Evolutionary conservation across 2,329 filamentous ascomycete genomes (phyloP), one percentile per base, ranked within the genome.

Genomic region (Colletotrichum sp.): DNA sequence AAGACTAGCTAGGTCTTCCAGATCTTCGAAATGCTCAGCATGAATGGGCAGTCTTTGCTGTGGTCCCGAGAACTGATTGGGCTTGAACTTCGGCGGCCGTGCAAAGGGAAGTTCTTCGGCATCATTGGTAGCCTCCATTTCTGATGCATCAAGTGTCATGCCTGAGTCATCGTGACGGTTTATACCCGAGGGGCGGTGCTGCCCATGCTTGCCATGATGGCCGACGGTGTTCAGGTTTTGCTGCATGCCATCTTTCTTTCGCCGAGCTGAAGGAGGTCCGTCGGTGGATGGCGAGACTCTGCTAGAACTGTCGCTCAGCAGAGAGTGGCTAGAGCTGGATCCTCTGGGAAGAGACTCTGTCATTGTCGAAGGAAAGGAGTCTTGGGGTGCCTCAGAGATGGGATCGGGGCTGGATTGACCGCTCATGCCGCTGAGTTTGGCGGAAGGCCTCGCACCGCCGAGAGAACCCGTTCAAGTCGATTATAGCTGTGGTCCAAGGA

Each of bases 11-110:
- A 57, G 21, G 24, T 7, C n/a, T 21, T 30, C 16, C 15, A 44
- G n/a, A 18, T 15, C 16, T 26, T 44, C 52, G 16, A 30, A 13
- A n/a, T 26, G 64, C 9, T 63, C 28, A 39, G 60, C 59, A 7
- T 65, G 49, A 15, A 77, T 57, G 5, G 36, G 55, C 2, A n/a
- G 65, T 10, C 55, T 52, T 30, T 52, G 12, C 18, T 68, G 69
- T 10, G 36, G 36, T 4, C 76, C 76, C 34, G 66, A 72, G n/a
- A 77, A 77, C 10, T 77, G 76, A 16, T 71, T 49, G 10, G 59
- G 65, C 21, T 34, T 59, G 32, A 57, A 66, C 7, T 69, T 66
- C 12, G 64, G 76, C 32, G 63, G 64, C 6, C 64, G 69, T 21
- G 52, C 63, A 36, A 75, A 72, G 24, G 63, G 49, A 5, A n/a